phyloP scores from a whole-genome alignment of 768 basidiomycete species.

The Serendipita sp. region DNA sequence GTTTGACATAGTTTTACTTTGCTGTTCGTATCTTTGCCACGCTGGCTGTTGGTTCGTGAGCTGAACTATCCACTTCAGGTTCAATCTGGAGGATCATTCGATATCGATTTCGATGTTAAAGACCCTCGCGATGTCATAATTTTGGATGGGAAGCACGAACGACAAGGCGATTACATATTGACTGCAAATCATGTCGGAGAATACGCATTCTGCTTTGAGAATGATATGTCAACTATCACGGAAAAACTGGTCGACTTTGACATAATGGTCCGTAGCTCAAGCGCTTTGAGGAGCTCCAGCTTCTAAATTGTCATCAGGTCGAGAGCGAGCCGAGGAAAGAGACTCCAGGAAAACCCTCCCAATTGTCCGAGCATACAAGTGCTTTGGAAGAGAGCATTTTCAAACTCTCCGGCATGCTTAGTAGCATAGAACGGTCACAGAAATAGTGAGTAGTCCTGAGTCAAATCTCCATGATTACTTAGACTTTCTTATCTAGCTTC shows the following conservation, averaged over 20 bases:
- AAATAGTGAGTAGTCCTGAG: constrained; percentile 53
- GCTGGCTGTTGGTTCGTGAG: neutral
- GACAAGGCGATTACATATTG: constrained; percentile 92
- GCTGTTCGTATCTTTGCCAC: constrained; percentile 43
- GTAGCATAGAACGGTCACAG: constrained; percentile 83
- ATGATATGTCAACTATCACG: constrained; percentile 87
- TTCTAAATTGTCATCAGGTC: constrained; percentile 17
- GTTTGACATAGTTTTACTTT: constrained; percentile 72
- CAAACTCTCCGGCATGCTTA: constrained; percentile 70
- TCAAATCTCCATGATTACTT: neutral
- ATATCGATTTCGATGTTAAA: constrained; percentile 85
- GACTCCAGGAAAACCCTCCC: constrained; percentile 72
- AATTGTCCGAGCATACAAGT: constrained; percentile 83
- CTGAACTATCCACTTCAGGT: constrained; percentile 33
- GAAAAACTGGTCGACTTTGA: constrained; percentile 91
- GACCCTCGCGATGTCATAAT: constrained; percentile 80
- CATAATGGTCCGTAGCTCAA: constrained; percentile 54
- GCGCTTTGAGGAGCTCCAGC: constrained; percentile 7
- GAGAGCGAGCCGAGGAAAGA: constrained; percentile 90
- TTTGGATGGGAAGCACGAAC: constrained; percentile 74
- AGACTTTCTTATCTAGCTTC: constrained; percentile 38
- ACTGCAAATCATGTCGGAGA: constrained; percentile 85
- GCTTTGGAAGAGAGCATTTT: constrained; percentile 92
- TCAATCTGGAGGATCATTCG: constrained; percentile 94
- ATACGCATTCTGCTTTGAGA: constrained; percentile 94